Percentiles rank a stretch among this genome's conserved stretches.
Conservation (phyloP, 2,329 filamentous ascomycete genomes). For the Trichoderma sp. region DNA sequence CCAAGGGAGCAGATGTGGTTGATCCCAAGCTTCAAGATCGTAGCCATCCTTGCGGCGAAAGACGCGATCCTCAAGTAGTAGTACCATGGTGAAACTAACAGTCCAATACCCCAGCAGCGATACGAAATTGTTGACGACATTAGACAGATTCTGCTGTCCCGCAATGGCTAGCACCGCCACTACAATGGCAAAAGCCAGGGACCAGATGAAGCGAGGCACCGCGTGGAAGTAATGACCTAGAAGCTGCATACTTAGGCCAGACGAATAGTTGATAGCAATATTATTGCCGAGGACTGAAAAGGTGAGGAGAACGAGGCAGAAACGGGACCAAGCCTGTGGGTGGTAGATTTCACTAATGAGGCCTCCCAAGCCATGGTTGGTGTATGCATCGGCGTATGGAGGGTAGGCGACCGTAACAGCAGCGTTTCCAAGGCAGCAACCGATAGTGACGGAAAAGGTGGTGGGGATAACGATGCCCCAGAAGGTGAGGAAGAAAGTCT, state of each 20-base stretch:
- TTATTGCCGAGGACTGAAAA: neutral
- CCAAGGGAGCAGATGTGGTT: neutral
- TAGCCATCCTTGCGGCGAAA: neutral
- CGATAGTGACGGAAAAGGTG: conserved; percentile 24
- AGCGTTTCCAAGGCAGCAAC: conserved; percentile 18
- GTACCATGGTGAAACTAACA: neutral
- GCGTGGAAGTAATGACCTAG: neutral
- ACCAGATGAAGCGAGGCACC: neutral
- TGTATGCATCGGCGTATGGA: neutral
- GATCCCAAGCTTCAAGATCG: neutral
- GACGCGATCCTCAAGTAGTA: neutral
- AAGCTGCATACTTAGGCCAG: neutral
- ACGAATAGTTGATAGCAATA: neutral
- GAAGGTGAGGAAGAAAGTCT: conserved; percentile 25
- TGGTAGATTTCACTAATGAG: neutral
- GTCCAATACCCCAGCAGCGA: neutral
- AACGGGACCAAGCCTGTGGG: neutral
- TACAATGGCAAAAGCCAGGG: neutral
- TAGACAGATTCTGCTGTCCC: neutral
- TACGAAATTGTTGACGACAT: neutral
- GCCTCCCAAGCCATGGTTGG: neutral
- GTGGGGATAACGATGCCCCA: conserved; percentile 24
- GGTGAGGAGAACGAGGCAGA: neutral
- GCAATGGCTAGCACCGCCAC: neutral
- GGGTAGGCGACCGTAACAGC: neutral